A percentile compares a stretch with the other conserved stretches of the same genome.
These are phyloP conservation scores for Pseudonitzschia pungens DNA, from an alignment of 108 stramenopile species.

Conservation along the genomic window DNA sequence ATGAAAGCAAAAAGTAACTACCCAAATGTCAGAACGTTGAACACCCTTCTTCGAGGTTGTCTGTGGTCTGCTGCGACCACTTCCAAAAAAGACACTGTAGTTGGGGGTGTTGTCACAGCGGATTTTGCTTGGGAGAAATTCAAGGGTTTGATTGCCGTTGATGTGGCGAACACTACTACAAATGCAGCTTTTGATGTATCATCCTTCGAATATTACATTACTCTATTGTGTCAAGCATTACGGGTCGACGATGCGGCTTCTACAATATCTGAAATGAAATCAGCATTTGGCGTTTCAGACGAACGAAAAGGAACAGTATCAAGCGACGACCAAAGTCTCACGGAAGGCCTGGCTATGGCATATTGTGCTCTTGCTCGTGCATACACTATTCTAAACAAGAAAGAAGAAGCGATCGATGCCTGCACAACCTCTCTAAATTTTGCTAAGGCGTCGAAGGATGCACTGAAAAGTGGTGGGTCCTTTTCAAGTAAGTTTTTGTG, in stretches of 20 bases:
- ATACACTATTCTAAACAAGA: conserved; percentile 55
- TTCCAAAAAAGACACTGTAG: conserved; percentile 18
- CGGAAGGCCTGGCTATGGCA: conserved; percentile 59
- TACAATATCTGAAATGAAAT: conserved; percentile 54
- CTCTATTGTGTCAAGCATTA: conserved; percentile 72
- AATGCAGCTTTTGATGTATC: conserved; percentile 55
- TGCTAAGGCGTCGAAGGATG: conserved; percentile 24
- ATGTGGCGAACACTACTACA: neutral
- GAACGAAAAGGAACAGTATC: conserved; percentile 7
- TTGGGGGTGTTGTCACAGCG: conserved; percentile 76
- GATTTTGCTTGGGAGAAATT: conserved; percentile 62
- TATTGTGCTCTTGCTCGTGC: conserved; percentile 63
- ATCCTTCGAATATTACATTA: conserved; percentile 80
- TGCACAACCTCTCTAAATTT: conserved; percentile 14
- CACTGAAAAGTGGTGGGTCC: conserved; percentile 15
- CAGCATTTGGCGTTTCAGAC: conserved; percentile 35
- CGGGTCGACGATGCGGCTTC: conserved; percentile 47
- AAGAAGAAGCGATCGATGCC: conserved; percentile 31
- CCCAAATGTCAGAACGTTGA: conserved; percentile 80
- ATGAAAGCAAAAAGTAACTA: conserved; percentile 22
- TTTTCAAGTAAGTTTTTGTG: conserved; percentile 25
- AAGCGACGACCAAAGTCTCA: conserved; percentile 39
- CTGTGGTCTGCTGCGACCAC: conserved; percentile 75
- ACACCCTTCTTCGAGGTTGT: conserved; percentile 81
- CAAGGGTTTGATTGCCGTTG: neutral